phyloP scores from a whole-genome alignment of 75 land plant species.

The Azolla pinnata region DNA sequence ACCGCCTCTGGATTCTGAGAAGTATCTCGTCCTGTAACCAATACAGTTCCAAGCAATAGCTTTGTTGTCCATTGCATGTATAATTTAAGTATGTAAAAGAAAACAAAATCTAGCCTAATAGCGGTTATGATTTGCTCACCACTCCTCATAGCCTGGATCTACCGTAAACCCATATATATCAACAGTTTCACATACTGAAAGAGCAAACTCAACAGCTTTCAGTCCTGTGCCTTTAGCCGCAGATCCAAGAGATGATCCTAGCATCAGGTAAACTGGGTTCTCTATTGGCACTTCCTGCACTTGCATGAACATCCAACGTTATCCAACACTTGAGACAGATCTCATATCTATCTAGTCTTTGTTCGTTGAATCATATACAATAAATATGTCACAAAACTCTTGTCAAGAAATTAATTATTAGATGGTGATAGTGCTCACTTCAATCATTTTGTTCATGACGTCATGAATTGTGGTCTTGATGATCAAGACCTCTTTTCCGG shows the following conservation, averaged over 20 bases:
- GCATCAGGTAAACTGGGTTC: conserved; percentile 91
- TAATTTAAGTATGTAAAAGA: background rate
- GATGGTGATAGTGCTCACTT: conserved; percentile 55
- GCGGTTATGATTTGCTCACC: conserved; percentile 31
- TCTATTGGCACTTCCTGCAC: conserved; percentile 75
- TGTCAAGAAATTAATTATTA: too few species aligned
- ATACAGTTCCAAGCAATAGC: too few species aligned
- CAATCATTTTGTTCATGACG: conserved; percentile 87
- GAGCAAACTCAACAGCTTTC: conserved; percentile 90
- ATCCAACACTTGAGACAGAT: too few species aligned
- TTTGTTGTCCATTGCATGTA: too few species aligned
- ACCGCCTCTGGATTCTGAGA: conserved; percentile 81
- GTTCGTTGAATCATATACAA: too few species aligned
- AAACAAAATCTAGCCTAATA: background rate
- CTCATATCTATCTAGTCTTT: too few species aligned
- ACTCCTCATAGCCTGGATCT: conserved; percentile 92
- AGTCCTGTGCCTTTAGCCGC: conserved; percentile 98
- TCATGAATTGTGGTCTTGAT: conserved; percentile 94
- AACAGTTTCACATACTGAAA: conserved; percentile 83
- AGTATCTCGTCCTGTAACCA: conserved; percentile 89
- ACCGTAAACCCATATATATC: conserved; percentile 96
- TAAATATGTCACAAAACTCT: too few species aligned
- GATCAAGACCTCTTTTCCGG: conserved; percentile 68
- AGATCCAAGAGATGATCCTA: conserved; percentile 75
- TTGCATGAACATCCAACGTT: background rate